phyloP scores from a whole-genome alignment of 257 asterid species.

The Cruciata laevipes region DNA sequence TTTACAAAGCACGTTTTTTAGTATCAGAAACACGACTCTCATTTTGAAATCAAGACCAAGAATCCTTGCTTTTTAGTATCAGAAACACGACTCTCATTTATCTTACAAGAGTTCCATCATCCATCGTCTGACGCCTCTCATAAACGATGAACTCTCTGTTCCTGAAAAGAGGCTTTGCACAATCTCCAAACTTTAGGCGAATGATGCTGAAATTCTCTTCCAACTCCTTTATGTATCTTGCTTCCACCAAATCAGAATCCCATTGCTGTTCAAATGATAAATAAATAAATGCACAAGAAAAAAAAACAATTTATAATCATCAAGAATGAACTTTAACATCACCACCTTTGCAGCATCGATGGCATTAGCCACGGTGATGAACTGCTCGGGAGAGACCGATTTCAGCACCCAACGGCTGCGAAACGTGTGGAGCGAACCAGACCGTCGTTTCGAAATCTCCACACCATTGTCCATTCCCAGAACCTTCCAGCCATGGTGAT shows the following conservation, averaged over 20 bases:
- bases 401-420: conserved; percentile 71
- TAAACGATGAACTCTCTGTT: conserved; percentile 89
- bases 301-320: background rate
- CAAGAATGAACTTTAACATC: background rate
- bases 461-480: conserved; percentile 58
- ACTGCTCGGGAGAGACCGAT: conserved; percentile 70
- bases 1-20: background rate
- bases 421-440: conserved; percentile 69
- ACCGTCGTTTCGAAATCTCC: conserved; percentile 67
- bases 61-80: too few species aligned
- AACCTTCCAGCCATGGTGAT: conserved; percentile 52
- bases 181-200: conserved; percentile 69
- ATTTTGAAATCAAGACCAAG: background rate
- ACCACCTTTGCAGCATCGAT: conserved; percentile 84
- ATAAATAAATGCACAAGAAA: background rate
- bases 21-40: background rate
- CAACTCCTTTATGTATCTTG: conserved; percentile 63
- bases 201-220: conserved; percentile 78
- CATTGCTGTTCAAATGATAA: conserved; percentile 45
- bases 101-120: conserved; percentile 78
- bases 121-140: conserved; percentile 89
- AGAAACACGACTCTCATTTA: too few species aligned
- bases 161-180: conserved; percentile 75
- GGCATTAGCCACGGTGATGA: conserved; percentile 76
- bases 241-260: conserved; percentile 80